Percentiles rank a stretch among this genome's conserved stretches.
Evolutionary conservation across 345 rosid genomes (phyloP).

Genomic region (Punica granatum): DNA sequence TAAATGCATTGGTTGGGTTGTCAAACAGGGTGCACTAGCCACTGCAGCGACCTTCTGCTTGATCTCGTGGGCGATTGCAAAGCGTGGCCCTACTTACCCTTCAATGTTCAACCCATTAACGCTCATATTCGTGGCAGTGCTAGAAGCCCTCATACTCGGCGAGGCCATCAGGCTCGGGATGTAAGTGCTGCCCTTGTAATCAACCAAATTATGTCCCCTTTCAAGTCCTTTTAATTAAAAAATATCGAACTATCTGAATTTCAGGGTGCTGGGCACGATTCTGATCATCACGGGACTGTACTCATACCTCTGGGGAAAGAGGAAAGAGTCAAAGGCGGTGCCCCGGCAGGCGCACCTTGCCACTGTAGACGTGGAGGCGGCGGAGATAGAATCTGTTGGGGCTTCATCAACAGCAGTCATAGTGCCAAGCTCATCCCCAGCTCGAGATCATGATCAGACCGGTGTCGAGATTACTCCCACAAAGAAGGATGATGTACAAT

Average conservation of each 20-base stretch:
- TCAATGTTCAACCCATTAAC: conserved; percentile 47
- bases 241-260: not conserved
- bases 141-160: conserved; percentile 31
- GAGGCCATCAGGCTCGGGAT: conserved; percentile 24
- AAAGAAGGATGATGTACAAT: no score
- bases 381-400: conserved; percentile 1
- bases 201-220: not conserved
- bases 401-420: not conserved
- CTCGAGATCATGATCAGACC: no score
- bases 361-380: not conserved
- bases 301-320: conserved; percentile 33
- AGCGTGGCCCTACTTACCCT: conserved; percentile 43
- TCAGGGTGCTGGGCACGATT: conserved; percentile 30
- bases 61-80: conserved; percentile 24
- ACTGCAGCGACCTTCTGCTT: conserved; percentile 35
- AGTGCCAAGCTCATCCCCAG: not conserved
- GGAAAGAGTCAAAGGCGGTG: conserved; percentile 16
- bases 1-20: not conserved
- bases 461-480: no score
- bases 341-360: not conserved
- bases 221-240: not conserved
- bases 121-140: conserved; percentile 30
- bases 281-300: conserved; percentile 36
- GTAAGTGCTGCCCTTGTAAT: conserved; percentile 15
- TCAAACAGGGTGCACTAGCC: conserved; percentile 32